These are phyloP conservation scores for Forsythia viridissima DNA, from an alignment of 257 asterid genomes.

Conservation along the genomic window DNA sequence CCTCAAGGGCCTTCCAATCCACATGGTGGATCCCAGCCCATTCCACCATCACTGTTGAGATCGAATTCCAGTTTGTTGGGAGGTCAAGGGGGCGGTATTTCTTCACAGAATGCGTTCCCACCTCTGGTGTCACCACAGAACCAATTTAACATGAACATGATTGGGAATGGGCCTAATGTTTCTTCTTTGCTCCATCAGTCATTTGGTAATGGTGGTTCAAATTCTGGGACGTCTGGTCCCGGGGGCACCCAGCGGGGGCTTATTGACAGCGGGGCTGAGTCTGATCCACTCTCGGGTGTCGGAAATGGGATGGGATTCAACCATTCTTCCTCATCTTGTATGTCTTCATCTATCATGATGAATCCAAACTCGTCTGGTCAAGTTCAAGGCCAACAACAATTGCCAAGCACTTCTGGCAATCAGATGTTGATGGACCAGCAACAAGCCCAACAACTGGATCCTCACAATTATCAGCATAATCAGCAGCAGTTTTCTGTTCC, in stretches of 20 bases:
- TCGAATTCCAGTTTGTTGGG: slow-evolving; percentile 3
- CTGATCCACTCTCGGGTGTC: background rate
- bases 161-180: background rate
- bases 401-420: background rate
- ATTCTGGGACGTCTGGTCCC: background rate
- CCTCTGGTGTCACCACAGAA: slow-evolving; percentile 68
- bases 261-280: background rate
- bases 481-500: slow-evolving; percentile 72
- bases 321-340: background rate
- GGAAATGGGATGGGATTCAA: slow-evolving; percentile 51
- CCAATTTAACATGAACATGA: slow-evolving; percentile 28
- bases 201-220: slow-evolving; percentile 61
- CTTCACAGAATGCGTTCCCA: slow-evolving; percentile 59
- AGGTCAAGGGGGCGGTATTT: slow-evolving; percentile 75
- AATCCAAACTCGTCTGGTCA: background rate
- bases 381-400: background rate
- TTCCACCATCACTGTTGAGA: slow-evolving; percentile 14
- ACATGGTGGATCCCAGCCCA: slow-evolving; percentile 18
- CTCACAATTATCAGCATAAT: slow-evolving; percentile 57
- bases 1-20: slow-evolving; percentile 74
- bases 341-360: slow-evolving; percentile 15
- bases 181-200: slow-evolving; percentile 55
- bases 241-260: slow-evolving; percentile 10
- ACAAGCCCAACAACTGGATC: slow-evolving; percentile 56
- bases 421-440: background rate